Evolutionary conservation across 805 yeast species (phyloP), one percentile per base, ranked within the genome.

Genomic region (Metschnikowia drakensbergensis): DNA sequence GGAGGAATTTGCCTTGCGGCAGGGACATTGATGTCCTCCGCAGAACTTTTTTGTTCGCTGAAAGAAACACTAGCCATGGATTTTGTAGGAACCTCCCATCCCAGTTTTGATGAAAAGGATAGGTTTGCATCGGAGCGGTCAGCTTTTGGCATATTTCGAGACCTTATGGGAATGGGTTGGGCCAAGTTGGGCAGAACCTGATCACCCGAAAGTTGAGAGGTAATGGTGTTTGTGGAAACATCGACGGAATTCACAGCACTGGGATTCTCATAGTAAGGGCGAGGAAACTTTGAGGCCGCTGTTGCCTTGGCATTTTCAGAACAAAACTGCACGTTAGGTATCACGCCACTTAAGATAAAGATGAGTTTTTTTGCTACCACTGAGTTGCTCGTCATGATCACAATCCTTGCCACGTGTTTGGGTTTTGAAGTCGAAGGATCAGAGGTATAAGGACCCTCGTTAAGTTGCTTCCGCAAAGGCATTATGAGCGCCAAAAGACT

Each of bases 351-450:
- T 6, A 81, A 52, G 6, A 81, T 75, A 48, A 79, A 81, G 0
- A 81, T 66, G 47, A 81, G 63, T 57, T 80, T 80, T 55, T 81
- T 82, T 1, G 85, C 83, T 7, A 81, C 82, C 6, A 76, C 76
- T 32, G 82, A 79, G 57, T 81, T 81, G 11, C 82, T 77, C 0
- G 86, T 80, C 76, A 80, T 72, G 3, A 81, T 68, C 1, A 80
- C 80, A 1, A 81, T 68, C 38, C 84, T 67, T 6, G 77, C 68
- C n/a, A 72, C 61, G 37, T 69, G 74, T 23, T 56, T 47, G 7
- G 53, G 46, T 30, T 60, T 60, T 2, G 54, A 42, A 3, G 57
- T 47, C 9, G 58, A 55, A 11, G 54, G 55, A 28, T 55, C 62
- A 32, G 61, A 62, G 25, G 62, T 54, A 33, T 59, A 54, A 1